These are phyloP conservation scores for Botryotinia convoluta DNA, from an alignment of 2,329 filamentous ascomycete species.

Conservation along the genomic window DNA sequence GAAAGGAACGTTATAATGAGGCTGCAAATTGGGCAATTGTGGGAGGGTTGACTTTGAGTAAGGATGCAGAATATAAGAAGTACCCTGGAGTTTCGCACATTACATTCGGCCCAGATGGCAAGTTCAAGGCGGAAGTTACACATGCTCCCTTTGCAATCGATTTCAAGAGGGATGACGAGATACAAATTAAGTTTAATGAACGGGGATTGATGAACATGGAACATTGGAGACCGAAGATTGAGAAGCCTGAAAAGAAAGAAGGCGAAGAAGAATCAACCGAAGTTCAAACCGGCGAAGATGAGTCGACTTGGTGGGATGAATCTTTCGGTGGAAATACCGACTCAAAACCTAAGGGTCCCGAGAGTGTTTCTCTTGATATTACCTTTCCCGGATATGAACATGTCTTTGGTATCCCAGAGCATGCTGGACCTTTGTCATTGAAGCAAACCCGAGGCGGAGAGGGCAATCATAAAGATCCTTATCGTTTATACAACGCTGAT, in stretches of 20 bases:
- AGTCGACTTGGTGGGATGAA: slow-evolving; percentile 98
- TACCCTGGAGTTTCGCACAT: slow-evolving; percentile 69
- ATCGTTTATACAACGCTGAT: slow-evolving; percentile 92
- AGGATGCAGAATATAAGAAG: slow-evolving; percentile 65
- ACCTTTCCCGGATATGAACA: slow-evolving; percentile 88
- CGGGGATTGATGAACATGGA: slow-evolving; percentile 90
- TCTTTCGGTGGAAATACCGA: slow-evolving; percentile 94
- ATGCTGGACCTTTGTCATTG: slow-evolving; percentile 82
- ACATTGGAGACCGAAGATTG: slow-evolving; percentile 89
- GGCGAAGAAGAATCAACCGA: slow-evolving; percentile 43
- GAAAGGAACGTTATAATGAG: slow-evolving; percentile 95
- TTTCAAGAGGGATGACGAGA: slow-evolving; percentile 78
- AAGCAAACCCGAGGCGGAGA: slow-evolving; percentile 87
- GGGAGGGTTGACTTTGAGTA: slow-evolving; percentile 72
- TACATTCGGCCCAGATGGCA: slow-evolving; percentile 71
- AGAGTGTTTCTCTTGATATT: slow-evolving; percentile 88
- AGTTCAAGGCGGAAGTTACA: slow-evolving; percentile 78
- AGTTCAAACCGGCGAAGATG: slow-evolving; percentile 57
- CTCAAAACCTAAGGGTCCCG: slow-evolving; percentile 89
- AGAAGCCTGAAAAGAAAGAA: slow-evolving; percentile 44
- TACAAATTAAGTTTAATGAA: slow-evolving; percentile 85
- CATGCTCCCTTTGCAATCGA: slow-evolving; percentile 82
- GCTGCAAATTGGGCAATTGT: slow-evolving; percentile 82
- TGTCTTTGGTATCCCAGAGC: slow-evolving; percentile 92
- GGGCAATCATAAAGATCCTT: slow-evolving; percentile 83